A percentile compares a stretch with the other conserved stretches of the same genome.
phyloP scores from a whole-genome alignment of 768 basidiomycete genomes.

The Collybia mongolica region DNA sequence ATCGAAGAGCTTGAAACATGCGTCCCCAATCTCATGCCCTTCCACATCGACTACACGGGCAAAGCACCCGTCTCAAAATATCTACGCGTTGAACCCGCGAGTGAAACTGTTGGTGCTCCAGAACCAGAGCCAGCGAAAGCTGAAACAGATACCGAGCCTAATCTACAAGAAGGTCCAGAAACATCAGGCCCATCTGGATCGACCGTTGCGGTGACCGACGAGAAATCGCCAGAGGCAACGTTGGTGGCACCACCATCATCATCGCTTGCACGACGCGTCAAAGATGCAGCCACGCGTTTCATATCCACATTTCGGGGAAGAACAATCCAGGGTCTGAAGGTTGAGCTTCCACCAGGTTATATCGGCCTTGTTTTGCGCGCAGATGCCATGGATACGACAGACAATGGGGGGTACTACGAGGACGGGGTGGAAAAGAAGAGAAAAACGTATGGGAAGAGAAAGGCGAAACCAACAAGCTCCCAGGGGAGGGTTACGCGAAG shows the following conservation, averaged over 20 bases:
- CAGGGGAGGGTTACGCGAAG: constrained; percentile 27
- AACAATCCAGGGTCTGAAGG: constrained; percentile 63
- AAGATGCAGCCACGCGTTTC: constrained; percentile 36
- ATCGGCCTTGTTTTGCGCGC: constrained; percentile 58
- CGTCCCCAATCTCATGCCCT: constrained; percentile 78
- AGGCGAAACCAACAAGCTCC: constrained; percentile 8
- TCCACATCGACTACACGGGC: constrained; percentile 71
- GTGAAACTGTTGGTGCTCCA: constrained; percentile 27
- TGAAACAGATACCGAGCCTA: constrained; percentile 6
- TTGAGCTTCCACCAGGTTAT: constrained; percentile 67
- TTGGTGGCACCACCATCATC: not conserved
- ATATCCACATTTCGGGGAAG: constrained; percentile 75
- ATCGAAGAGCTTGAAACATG: constrained; percentile 24
- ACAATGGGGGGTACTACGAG: not conserved
- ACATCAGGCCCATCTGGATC: not conserved
- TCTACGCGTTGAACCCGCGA: constrained; percentile 55
- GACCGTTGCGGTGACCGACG: not conserved
- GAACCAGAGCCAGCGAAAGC: constrained; percentile 1
- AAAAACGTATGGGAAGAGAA: constrained; percentile 9
- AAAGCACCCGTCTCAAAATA: constrained; percentile 74
- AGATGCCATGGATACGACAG: constrained; percentile 16
- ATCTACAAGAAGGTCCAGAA: not conserved
- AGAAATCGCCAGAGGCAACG: not conserved
- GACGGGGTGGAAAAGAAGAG: too few relatives aligned
- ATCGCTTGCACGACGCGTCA: constrained; percentile 18